Evolutionary conservation across 805 yeast species (phyloP).

Genomic region (Nakazawaea pomicola): DNA sequence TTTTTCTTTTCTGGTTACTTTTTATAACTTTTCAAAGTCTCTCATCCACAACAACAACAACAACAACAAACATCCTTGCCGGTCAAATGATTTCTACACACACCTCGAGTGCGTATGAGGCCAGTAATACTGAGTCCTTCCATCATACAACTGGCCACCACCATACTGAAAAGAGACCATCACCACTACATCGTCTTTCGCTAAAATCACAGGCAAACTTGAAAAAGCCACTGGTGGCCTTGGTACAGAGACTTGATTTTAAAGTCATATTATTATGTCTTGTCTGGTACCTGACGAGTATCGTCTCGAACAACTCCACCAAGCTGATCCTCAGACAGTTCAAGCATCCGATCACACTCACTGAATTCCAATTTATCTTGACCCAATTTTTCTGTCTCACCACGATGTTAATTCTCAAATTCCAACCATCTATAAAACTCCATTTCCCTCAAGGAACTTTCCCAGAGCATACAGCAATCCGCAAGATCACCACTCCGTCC

Average conservation of each 20-base stretch:
- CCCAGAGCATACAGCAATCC: slow-evolving; percentile 31
- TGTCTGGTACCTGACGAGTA: slow-evolving; percentile 77
- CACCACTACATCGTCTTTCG: no score
- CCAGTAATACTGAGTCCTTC: no score
- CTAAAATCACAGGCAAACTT: slow-evolving; percentile 8
- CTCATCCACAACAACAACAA: no score
- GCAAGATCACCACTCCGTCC: slow-evolving; percentile 50
- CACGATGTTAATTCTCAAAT: slow-evolving; percentile 34
- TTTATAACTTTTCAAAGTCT: no score
- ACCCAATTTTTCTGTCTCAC: slow-evolving; percentile 58
- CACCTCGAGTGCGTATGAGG: no score
- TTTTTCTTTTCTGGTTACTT: no score
- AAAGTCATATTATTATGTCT: slow-evolving; percentile 40
- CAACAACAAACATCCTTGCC: no score
- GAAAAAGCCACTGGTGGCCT: background rate
- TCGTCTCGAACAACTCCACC: slow-evolving; percentile 75
- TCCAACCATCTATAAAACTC: slow-evolving; percentile 20
- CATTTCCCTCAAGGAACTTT: slow-evolving; percentile 47
- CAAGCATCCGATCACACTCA: slow-evolving; percentile 80
- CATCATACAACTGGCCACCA: background rate
- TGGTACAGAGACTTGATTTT: slow-evolving; percentile 7
- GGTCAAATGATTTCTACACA: no score
- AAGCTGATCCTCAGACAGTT: slow-evolving; percentile 68
- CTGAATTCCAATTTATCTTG: slow-evolving; percentile 79
- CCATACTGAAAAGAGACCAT: no score